Percentiles rank a stretch among this genome's conserved stretches.
Conservation (phyloP, 208 protist species). For the Borovskyia barvae region DNA sequence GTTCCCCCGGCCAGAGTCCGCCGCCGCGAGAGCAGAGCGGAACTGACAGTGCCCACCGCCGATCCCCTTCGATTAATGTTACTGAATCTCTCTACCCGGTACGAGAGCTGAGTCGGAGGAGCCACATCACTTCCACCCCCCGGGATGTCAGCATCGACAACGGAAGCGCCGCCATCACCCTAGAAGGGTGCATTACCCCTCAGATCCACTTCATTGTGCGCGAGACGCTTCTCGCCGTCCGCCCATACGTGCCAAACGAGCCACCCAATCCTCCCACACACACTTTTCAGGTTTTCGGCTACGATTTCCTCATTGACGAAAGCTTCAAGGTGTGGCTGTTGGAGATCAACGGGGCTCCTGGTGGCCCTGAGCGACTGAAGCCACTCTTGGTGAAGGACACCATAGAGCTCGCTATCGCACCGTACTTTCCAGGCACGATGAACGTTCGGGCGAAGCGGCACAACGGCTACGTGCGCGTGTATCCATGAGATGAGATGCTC, state of each 20-base stretch:
- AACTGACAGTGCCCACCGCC: not conserved
- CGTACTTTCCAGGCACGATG: conserved; percentile 51
- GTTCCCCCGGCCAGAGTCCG: conserved; percentile 6
- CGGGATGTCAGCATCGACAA: not conserved
- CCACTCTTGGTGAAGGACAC: conserved; percentile 64
- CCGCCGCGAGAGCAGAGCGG: conserved; percentile 18
- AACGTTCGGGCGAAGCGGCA: conserved; percentile 22
- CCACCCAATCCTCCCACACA: conserved; percentile 39
- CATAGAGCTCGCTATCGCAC: conserved; percentile 65
- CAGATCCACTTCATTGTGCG: conserved; percentile 75
- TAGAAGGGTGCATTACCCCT: conserved; percentile 58
- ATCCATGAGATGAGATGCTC: conserved; percentile 19
- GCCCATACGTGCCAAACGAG: conserved; percentile 39
- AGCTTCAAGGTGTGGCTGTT: conserved; percentile 71
- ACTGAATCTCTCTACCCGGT: conserved; percentile 16
- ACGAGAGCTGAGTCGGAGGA: conserved; percentile 3
- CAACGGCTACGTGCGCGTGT: conserved; percentile 62
- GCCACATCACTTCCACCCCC: conserved; percentile 6
- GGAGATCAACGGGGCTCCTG: conserved; percentile 90
- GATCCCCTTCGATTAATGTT: conserved; percentile 3
- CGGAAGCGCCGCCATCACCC: conserved; percentile 22
- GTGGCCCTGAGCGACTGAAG: conserved; percentile 51
- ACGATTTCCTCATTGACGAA: conserved; percentile 87
- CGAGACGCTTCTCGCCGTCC: conserved; percentile 55
- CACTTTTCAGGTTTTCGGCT: conserved; percentile 91